Base-by-base conservation (phyloP, 2,329 filamentous ascomycete genomes). In the Alternaria postmessia region DNA sequence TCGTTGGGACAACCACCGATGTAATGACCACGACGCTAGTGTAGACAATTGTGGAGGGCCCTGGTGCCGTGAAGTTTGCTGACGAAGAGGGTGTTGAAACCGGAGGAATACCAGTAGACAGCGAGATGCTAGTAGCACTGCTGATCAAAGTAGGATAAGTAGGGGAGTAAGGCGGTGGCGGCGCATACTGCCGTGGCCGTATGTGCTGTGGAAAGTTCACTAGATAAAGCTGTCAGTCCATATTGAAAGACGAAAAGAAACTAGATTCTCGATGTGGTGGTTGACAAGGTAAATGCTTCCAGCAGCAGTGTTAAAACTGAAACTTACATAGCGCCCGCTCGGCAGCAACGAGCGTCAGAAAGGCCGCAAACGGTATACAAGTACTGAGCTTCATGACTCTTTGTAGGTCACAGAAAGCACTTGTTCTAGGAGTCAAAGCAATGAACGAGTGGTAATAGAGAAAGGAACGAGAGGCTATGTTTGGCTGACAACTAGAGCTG, bases 371-470 rank as follows among this genome's bases (percentile, higher is more conserved):
- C 12, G 60, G 41, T 12, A 71, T 36, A 43, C 44, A 67, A 34
- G 26, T 57, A 30, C n/a, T 57, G 44, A 72, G 39, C 62, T 67
- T 71, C 72, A 74, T 75, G 24, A 36, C 8, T 51, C 9, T 34
- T n/a, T 28, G 16, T 43, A 22, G 39, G 41, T 12, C 63, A 62
- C 41, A n/a, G 3, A 32, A 22, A 8, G 38, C 22, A 24, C 30
- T 11, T 38, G 20, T 54, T 47, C n/a, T 36, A 47, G 16, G 32
- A 44, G 18, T 7, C 34, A 32, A 61, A 44, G 32, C 11, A 53
- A 38, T n/a, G 41, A 54, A 54, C 41, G 34, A 47, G 30, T 9
- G 30, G 59, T 64, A 53, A 46, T 53, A 62, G 63, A 46, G 61
- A 49, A n/a, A 26, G 18, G 53, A 68, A 65, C 44, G 63, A 68